Evolutionary conservation across 805 yeast genomes (phyloP).

Genomic region (Barnettozyma wickerhamii): DNA sequence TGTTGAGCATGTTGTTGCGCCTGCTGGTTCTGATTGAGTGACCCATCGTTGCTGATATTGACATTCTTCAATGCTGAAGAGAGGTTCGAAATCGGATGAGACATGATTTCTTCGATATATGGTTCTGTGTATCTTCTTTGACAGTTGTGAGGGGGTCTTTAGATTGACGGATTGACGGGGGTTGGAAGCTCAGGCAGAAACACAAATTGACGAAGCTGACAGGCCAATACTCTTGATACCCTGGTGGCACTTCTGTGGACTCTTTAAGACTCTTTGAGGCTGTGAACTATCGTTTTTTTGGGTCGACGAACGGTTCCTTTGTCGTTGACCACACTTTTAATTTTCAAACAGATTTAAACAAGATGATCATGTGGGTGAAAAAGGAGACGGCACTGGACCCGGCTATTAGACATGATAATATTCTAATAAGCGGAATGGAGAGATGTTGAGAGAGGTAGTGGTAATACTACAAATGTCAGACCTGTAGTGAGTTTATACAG

Average conservation of each 20-base stretch:
- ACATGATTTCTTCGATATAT: slow-evolving; percentile 1
- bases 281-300: background rate
- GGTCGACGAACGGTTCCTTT: background rate
- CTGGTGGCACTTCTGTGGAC: no score
- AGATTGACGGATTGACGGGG: background rate
- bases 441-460: no score
- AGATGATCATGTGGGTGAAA: background rate
- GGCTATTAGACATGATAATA: no score
- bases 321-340: background rate
- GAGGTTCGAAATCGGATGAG: slow-evolving; percentile 8
- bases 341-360: background rate
- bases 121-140: no score
- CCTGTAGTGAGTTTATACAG: background rate
- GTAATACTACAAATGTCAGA: no score
- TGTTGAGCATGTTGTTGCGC: background rate
- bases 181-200: background rate
- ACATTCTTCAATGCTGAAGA: slow-evolving; percentile 10
- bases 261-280: background rate
- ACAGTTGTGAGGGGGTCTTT: no score
- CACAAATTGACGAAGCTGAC: background rate
- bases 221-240: no score
- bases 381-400: background rate
- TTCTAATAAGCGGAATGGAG: no score
- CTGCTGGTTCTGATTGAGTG: background rate
- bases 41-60: slow-evolving; percentile 3